Conservation (phyloP, 768 basidiomycete genomes). For the Suillus bovinus region DNA sequence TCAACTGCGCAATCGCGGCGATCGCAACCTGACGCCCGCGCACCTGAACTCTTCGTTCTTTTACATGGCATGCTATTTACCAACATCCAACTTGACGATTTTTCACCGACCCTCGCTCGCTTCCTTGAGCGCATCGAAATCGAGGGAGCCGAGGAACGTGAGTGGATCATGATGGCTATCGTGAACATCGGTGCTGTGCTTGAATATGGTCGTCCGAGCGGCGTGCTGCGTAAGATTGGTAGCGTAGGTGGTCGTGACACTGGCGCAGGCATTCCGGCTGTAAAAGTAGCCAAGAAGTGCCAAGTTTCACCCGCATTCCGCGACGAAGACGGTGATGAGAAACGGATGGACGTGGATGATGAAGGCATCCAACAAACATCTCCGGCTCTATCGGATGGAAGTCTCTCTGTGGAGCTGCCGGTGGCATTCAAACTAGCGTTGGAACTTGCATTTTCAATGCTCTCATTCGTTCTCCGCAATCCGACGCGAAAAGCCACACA, state of each 20-base stretch:
- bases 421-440: conserved; percentile 72
- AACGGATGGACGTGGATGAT: conserved; percentile 68
- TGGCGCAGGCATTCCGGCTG: conserved; percentile 32
- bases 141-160: conserved; percentile 77
- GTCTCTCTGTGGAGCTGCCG: conserved; percentile 48
- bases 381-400: conserved; percentile 33
- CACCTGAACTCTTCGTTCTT: conserved; percentile 82
- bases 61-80: conserved; percentile 98
- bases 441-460: conserved; percentile 76
- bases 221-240: conserved; percentile 66
- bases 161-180: conserved; percentile 97
- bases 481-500: conserved; percentile 61
- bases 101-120: conserved; percentile 74
- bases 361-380: conserved; percentile 35
- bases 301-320: conserved; percentile 22
- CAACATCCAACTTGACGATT: conserved; percentile 91
- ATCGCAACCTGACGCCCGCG: conserved; percentile 70
- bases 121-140: conserved; percentile 86
- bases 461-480: conserved; percentile 67
- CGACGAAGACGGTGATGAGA: conserved; percentile 44
- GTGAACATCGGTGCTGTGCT: conserved; percentile 80
- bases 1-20: conserved; percentile 61
- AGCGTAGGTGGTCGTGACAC: conserved; percentile 43
- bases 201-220: conserved; percentile 82
- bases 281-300: conserved; percentile 53